phyloP scores from a whole-genome alignment of 2,329 filamentous ascomycete species.

The Leptographium flavum region DNA sequence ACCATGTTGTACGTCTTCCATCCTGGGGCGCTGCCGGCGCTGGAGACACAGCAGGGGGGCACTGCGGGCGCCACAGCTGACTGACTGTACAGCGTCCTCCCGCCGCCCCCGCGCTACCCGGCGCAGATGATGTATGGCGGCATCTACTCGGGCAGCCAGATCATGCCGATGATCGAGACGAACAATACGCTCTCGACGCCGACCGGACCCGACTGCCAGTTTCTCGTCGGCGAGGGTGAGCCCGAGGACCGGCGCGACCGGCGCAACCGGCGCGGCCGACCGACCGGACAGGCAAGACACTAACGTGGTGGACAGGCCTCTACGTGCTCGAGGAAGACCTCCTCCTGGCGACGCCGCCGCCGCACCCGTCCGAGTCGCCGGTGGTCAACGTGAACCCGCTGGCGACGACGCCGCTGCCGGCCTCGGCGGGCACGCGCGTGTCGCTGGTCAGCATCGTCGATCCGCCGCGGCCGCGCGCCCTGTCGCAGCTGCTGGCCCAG shows the following conservation, averaged over 20 bases:
- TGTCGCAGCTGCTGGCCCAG: constrained; percentile 35
- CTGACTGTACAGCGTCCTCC: constrained; percentile 50
- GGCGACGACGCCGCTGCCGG: constrained; percentile 71
- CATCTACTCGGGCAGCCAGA: constrained; percentile 51
- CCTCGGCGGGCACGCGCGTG: constrained; percentile 69
- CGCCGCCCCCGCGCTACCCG: constrained; percentile 75
- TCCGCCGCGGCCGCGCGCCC: constrained; percentile 36
- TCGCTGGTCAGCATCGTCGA: constrained; percentile 61
- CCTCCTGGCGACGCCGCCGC: constrained; percentile 82
- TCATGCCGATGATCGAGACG: constrained; percentile 73
- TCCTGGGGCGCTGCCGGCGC: background rate
- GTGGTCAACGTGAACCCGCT: constrained; percentile 81
- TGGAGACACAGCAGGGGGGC: too few relatives aligned
- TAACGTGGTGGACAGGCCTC: constrained; percentile 42
- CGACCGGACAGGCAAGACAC: background rate
- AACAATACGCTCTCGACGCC: constrained; percentile 79
- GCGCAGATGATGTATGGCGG: constrained; percentile 59
- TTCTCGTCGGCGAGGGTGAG: constrained; percentile 82
- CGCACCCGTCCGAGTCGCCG: constrained; percentile 87
- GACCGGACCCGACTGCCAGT: constrained; percentile 69
- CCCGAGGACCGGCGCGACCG: too few relatives aligned
- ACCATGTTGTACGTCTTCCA: constrained; percentile 7
- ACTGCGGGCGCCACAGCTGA: background rate
- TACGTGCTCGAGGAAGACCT: constrained; percentile 86
- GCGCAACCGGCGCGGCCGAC: background rate